phyloP scores from a whole-genome alignment of 2,329 filamentous ascomycete species.

The Zymoseptoria tritici region DNA sequence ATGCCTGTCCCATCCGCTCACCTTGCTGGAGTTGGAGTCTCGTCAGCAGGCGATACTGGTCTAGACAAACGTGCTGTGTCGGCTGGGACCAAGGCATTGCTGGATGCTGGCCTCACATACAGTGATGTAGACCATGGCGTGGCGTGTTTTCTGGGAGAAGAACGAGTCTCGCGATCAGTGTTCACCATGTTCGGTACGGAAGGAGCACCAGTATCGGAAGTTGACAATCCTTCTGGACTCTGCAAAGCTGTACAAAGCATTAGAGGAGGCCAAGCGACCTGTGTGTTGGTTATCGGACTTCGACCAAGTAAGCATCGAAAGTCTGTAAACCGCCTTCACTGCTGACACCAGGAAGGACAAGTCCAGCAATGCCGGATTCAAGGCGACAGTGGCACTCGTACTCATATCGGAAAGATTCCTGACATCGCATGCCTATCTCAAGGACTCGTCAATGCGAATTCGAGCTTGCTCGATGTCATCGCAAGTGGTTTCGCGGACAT shows the following conservation, averaged over 20 bases:
- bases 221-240: constrained; percentile 17
- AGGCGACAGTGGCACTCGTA: constrained; percentile 13
- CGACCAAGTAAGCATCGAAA: constrained; percentile 10
- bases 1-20: constrained; percentile 16
- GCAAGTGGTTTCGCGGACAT: constrained; percentile 7
- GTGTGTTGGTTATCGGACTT: constrained; percentile 19
- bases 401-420: constrained; percentile 21
- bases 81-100: constrained; percentile 20
- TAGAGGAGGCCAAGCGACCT: constrained; percentile 13
- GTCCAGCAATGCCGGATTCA: constrained; percentile 3
- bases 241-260: constrained; percentile 15
- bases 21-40: constrained; percentile 19
- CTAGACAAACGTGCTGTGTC: constrained; percentile 10
- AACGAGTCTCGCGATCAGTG: constrained; percentile 9
- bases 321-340: neutral
- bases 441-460: constrained; percentile 18
- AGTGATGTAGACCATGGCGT: constrained; percentile 18
- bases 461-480: constrained; percentile 8
- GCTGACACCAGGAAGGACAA: neutral
- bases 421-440: constrained; percentile 22
- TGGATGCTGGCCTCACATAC: constrained; percentile 24
- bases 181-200: constrained; percentile 18
- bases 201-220: constrained; percentile 15
- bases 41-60: neutral
- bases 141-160: constrained; percentile 14